Conservation (phyloP, 495 filamentous ascomycete genomes). For the Penicillium cinerascens region DNA sequence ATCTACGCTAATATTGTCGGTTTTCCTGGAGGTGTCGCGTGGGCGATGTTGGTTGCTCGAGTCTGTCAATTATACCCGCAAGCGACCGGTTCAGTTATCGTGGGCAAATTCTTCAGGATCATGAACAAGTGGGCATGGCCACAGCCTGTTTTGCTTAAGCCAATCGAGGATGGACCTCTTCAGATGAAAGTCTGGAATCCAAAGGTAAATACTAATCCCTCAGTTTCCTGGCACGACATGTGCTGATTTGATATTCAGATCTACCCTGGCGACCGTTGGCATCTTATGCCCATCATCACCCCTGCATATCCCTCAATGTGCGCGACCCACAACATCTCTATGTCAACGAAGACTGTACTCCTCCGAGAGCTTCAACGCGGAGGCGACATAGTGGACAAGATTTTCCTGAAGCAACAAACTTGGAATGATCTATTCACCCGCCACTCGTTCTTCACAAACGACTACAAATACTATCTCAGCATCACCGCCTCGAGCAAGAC, state of each 20-base stretch:
- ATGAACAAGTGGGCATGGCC: constrained; percentile 94
- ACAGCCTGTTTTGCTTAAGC: constrained; percentile 81
- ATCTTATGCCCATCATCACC: constrained; percentile 96
- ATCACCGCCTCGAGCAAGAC: constrained; percentile 82
- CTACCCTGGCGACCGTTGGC: constrained; percentile 73
- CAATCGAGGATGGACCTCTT: constrained; percentile 77
- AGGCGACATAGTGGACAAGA: constrained; percentile 72
- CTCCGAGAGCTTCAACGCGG: constrained; percentile 76
- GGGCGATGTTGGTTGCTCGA: constrained; percentile 93
- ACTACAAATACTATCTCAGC: constrained; percentile 91
- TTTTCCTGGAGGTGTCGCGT: constrained; percentile 94
- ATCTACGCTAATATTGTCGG: constrained; percentile 95
- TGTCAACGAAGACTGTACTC: constrained; percentile 80
- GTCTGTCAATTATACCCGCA: constrained; percentile 97
- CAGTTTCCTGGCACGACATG: not conserved
- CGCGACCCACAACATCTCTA: constrained; percentile 86
- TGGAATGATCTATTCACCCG: constrained; percentile 89
- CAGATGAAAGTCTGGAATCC: constrained; percentile 93
- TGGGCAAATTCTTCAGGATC: constrained; percentile 90
- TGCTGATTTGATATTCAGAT: constrained; percentile 46
- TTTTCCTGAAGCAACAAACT: constrained; percentile 64
- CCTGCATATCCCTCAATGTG: constrained; percentile 97
- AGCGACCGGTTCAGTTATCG: constrained; percentile 78
- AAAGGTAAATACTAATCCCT: constrained; percentile 51
- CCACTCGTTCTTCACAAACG: constrained; percentile 87